phyloP scores from a whole-genome alignment of 202 grass and related monocot species.

The Musa balbisiana region DNA sequence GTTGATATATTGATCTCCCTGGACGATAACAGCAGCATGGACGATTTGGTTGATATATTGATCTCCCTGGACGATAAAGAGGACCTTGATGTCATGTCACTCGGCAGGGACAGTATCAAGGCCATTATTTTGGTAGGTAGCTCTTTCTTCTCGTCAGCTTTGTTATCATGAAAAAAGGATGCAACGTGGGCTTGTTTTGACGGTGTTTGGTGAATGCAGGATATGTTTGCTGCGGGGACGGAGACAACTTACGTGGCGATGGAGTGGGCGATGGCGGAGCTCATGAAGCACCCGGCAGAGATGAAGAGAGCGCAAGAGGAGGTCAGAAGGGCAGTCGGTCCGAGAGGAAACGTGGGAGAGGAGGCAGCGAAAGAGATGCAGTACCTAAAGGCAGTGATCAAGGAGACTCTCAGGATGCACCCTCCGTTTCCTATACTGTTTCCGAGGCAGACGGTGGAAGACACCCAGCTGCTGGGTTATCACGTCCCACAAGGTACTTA shows the following conservation, averaged over 20 bases:
- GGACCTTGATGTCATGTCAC: background rate
- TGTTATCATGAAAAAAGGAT: no score
- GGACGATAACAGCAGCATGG: no score
- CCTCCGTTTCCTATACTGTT: no score
- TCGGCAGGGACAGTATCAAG: slow-evolving; percentile 5
- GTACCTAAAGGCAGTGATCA: background rate
- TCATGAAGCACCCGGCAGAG: background rate
- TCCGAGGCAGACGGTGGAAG: no score
- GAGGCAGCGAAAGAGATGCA: background rate
- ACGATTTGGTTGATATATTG: background rate
- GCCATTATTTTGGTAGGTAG: slow-evolving; percentile 1
- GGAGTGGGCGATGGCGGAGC: slow-evolving; percentile 10
- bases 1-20: background rate
- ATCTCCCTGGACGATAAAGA: background rate
- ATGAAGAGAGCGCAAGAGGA: slow-evolving; percentile 9
- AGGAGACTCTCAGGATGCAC: no score
- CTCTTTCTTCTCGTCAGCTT: background rate
- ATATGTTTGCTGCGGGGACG: background rate
- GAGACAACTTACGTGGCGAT: background rate
- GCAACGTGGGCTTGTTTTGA: no score
- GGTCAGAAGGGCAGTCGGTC: background rate
- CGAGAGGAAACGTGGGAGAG: background rate
- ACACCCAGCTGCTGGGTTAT: no score
- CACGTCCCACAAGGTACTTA: no score
- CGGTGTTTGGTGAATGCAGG: background rate